These are phyloP conservation scores for Ochetophila trinervis DNA, from an alignment of 306 rosid species.

Conservation along the genomic window DNA sequence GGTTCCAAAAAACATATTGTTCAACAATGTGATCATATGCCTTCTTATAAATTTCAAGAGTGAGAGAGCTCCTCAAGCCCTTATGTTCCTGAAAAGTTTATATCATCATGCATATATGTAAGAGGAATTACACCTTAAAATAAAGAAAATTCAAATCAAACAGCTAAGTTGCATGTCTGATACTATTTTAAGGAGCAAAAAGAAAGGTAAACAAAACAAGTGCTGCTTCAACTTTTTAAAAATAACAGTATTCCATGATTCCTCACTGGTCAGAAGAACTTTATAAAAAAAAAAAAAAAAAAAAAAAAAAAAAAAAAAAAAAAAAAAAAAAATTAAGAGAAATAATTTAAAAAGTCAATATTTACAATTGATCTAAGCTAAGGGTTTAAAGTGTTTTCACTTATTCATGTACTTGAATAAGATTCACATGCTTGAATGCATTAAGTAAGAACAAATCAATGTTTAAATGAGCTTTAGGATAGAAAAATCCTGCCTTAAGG, in stretches of 20 bases:
- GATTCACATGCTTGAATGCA: too few relatives aligned
- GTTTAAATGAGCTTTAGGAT: too few relatives aligned
- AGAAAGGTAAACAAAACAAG: background rate
- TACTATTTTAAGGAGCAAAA: background rate
- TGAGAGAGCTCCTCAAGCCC: slow-evolving; percentile 92
- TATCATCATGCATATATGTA: slow-evolving; percentile 2
- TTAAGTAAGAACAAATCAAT: too few relatives aligned
- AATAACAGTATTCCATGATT: too few relatives aligned
- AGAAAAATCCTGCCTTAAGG: too few relatives aligned
- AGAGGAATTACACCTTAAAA: slow-evolving; percentile 21
- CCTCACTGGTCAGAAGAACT: too few relatives aligned
- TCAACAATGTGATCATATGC: slow-evolving; percentile 71
- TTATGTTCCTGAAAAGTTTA: slow-evolving; percentile 53
- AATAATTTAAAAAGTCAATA: background rate
- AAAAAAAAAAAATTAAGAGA: background rate
- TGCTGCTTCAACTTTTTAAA: too few relatives aligned
- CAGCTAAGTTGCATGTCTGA: background rate
- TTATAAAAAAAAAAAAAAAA: background rate
- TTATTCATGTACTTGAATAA: too few relatives aligned
- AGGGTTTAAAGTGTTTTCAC: too few relatives aligned
- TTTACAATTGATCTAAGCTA: background rate
- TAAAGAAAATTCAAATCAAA: background rate
- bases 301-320: too few relatives aligned
- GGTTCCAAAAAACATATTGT: slow-evolving; percentile 84
- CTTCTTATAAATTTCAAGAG: slow-evolving; percentile 77